These are phyloP conservation scores for Apium graveolens DNA, from an alignment of 129 eudicot genomes.

Conservation along the genomic window DNA sequence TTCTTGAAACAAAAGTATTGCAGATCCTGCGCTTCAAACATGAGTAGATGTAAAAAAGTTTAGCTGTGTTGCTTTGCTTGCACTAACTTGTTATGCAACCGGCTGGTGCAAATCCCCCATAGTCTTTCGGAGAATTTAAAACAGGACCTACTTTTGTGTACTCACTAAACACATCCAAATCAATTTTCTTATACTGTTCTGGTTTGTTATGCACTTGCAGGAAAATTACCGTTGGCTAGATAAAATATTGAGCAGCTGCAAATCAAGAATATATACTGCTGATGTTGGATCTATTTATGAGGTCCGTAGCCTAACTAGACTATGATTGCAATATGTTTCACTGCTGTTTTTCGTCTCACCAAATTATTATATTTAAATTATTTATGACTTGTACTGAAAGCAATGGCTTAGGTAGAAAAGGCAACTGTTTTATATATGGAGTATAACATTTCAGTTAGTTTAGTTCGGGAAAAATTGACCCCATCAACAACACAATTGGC, in stretches of 20 bases:
- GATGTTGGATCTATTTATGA: conserved; percentile 67
- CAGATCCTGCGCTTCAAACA: conserved; percentile 88
- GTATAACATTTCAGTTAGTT: not conserved
- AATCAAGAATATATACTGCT: conserved; percentile 80
- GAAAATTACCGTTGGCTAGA: conserved; percentile 87
- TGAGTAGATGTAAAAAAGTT: conserved; percentile 62
- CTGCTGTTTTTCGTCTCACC: not conserved
- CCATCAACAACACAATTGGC: conserved; percentile 72
- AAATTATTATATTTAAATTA: not conserved
- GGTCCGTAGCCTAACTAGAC: conserved; percentile 26
- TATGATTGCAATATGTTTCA: not conserved
- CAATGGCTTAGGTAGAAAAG: not conserved
- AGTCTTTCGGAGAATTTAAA: not conserved
- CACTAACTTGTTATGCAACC: not conserved
- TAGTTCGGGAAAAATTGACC: conserved; percentile 47
- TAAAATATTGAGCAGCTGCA: conserved; percentile 73
- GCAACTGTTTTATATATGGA: not conserved
- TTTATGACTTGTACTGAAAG: not conserved
- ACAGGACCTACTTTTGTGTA: not conserved
- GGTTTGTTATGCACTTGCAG: conserved; percentile 31
- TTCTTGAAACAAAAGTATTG: conserved; percentile 74
- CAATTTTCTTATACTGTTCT: not conserved
- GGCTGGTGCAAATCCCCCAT: not conserved
- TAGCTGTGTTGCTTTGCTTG: conserved; percentile 7
- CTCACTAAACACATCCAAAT: not conserved